Evolutionary conservation across 257 asterid species (phyloP), one percentile per base, ranked within the genome.

Genomic region (Jacaranda copaia): DNA sequence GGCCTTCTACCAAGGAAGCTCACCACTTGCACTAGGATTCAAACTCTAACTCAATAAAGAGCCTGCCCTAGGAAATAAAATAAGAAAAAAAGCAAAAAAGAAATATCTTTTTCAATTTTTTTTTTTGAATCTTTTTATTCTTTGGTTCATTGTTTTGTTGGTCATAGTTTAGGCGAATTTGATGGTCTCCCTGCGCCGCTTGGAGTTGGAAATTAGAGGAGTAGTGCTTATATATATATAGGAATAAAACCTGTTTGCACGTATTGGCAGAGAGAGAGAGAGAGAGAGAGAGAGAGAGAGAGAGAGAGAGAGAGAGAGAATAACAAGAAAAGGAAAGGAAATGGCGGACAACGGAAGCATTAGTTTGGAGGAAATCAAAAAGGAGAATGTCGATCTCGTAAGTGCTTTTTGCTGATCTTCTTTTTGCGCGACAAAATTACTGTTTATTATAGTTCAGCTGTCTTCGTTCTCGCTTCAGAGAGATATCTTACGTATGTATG

Each of bases 361-460:
- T 70, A 85, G 83, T 48, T 81, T 93, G 90, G 96, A 93, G 73
- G 96, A 86, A 52, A 91, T 93, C 51, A 87, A 78, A 78, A 91
- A 85, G 39, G 98, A 93, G 86, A 90, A 84, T 55, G 85, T 93
- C 0, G 98, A 93, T 85, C 94, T 93, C 48, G 98, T 89, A 87
- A 3, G 86, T 4, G 35, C 32, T 58, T 15, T 39, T 72, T 73
- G 0, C 4, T 4, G 40, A 35, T 25, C 12, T 36, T 15, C 25
- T 8, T 32, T 20, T 43, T 32, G 5, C 11, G 0, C 5, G 13
- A 8, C 1, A 8, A 32, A 4, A 1, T 11, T 51, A 2, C 14
- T 70, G 52, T 6, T 46, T 20, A 42, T 42, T 42, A 42, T 49
- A 61, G 49, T 25, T 65, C 56, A 15, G 19, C 49, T 16, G 18